Base-by-base conservation (phyloP, 257 asterid genomes). In the Nyctanthes arbortristis region DNA sequence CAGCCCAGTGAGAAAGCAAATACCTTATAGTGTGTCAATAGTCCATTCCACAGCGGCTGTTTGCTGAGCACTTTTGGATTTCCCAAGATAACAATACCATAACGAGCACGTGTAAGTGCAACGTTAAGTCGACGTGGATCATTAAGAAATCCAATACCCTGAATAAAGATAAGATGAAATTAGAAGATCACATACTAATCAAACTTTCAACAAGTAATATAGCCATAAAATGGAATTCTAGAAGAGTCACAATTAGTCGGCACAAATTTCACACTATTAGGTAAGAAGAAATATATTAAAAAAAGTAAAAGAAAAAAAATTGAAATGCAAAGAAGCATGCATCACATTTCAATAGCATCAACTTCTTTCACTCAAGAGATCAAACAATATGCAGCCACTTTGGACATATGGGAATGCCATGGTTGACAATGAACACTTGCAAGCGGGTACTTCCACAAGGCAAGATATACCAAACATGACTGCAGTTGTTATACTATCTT, bases 111-210 rank as follows among this genome's bases (percentile, higher is more conserved):
- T 27, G 99, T 93, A 58, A 93, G 96, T 49, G 99, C 97, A 62
- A 93, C 99, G 87, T 91, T 93, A 65, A 93, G 99, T 66, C 97
- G 89, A 18, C 97, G 93, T 18, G 99, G 99, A 76, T 94, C 99
- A 79, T 94, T 94, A 71, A 94, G 96, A 75, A 94, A 94, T 81
- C 97, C 97, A 76, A 91, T 94, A 62, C 99, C 97, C 99, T 91
- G 82, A 33, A 57, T 28, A 68, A 34, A 45, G 25, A 72, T 8
- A 63, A 32, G 24, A 67, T 56, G 72, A 60, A 57, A 72, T 68
- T 62, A 74, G 29, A 2, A 59, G 28, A 45, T 33, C 29, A 34
- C 18, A n/a, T 20, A 24, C 13, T 40, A 20, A n/a, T n/a, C 54
- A 20, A 43, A 43, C 14, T 43, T 16, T 43, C 54, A 43, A 40